Conservation (phyloP, 371 early-diverging fungal species). For the Mortierella sp. region DNA sequence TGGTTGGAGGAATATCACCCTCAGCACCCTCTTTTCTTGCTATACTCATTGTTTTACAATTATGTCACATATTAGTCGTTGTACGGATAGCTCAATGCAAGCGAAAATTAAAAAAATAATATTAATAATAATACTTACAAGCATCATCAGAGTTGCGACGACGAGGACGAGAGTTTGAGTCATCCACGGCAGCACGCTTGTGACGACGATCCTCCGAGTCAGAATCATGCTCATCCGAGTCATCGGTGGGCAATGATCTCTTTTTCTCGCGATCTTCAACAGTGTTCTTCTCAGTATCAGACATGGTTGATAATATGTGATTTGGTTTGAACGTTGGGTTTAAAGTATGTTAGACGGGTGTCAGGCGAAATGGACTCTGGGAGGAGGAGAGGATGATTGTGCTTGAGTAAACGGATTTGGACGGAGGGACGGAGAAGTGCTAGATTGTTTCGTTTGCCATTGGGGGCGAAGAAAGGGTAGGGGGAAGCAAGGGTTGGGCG, state of each 20-base stretch:
- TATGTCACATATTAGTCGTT: neutral
- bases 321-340: neutral
- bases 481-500: conserved; percentile 38
- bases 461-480: neutral
- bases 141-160: conserved; percentile 57
- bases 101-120: conserved; percentile 4
- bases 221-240: conserved; percentile 55
- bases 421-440: conserved; percentile 24
- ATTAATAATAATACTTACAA: conserved; percentile 23
- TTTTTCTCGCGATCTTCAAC: conserved; percentile 55
- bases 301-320: conserved; percentile 28
- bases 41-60: neutral
- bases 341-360: conserved; percentile 5
- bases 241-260: conserved; percentile 53
- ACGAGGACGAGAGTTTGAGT: conserved; percentile 56
- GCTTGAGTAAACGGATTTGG: conserved; percentile 25
- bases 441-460: conserved; percentile 11
- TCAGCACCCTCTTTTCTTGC: conserved; percentile 36
- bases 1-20: conserved; percentile 53
- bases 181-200: conserved; percentile 56
- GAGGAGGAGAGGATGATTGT: conserved; percentile 13
- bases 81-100: neutral
- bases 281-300: conserved; percentile 52
- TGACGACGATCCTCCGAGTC: conserved; percentile 54
- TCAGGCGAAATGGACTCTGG: conserved; percentile 14